Evolutionary conservation across 1,284 basidiomycete genomes (phyloP), one percentile per base, ranked within the genome.

Genomic region (Vanrija sp.): DNA sequence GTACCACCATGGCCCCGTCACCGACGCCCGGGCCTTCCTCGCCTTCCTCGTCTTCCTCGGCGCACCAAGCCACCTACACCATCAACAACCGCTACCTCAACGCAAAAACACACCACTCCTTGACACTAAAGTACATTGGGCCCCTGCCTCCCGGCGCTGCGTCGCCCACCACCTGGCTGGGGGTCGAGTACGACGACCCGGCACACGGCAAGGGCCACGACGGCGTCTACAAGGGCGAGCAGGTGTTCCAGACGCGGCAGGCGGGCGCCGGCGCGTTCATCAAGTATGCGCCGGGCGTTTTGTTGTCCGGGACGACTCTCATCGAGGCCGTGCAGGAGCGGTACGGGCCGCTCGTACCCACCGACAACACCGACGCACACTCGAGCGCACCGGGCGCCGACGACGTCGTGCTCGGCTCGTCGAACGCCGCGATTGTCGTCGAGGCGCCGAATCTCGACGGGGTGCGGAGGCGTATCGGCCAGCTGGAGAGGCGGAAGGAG

Each of bases 141-240:
- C 57, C 58, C 0, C 67, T 74, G 0, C 65, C 66, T 9, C 63
- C 66, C 1, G 34, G 50, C n/a, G 28, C 29, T 26, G 51, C 52
- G 10, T 42, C 38, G 16, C 23, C 14, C 12, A 46, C 54, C 10
- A 53, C 76, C 15, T 98, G 95, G 94, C 82, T 94, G 5, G 95
- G 95, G 14, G 83, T 98, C 49, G 94, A 98, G 78, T 98, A 94
- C 90, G 95, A 98, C 68, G 86, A 92, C 67, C 81, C 86, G 6
- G 58, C 71, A 1, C 82, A 89, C 51, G 94, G 94, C 25, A 95
- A 89, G 74, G 63, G 63, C 15, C 93, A 98, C 71, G 84, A 87
- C 64, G 95, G 95, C 12, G 73, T 80, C 54, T 89, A 88, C 72
- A 85, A 89, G 62, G 88, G 85, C 38, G 83, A 79, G 53, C 81